Percentiles rank a stretch among this genome's conserved stretches.
Evolutionary conservation across 2,329 filamentous ascomycete genomes (phyloP).

Genomic region (Pleurostoma richardsiae): DNA sequence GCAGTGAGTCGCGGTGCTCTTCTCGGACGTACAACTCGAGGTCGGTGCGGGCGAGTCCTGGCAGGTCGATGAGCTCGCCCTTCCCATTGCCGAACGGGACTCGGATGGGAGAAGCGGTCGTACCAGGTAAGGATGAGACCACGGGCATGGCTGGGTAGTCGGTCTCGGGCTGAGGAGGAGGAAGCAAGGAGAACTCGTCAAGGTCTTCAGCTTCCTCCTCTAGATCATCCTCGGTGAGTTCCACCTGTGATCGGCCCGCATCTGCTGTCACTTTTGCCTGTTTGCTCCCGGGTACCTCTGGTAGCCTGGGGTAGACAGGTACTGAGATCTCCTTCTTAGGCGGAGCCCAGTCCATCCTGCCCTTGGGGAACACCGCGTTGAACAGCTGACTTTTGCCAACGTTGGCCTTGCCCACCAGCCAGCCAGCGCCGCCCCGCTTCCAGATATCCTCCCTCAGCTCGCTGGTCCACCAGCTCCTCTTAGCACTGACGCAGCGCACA

Average conservation of each 20-base stretch:
- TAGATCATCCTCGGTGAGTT: background rate
- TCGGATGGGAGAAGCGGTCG: constrained; percentile 90
- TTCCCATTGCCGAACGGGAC: constrained; percentile 81
- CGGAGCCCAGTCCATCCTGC: constrained; percentile 40
- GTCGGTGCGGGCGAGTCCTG: constrained; percentile 71
- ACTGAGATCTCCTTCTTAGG: constrained; percentile 29
- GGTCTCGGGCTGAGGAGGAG: constrained; percentile 67
- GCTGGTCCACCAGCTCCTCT: constrained; percentile 85
- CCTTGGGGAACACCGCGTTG: constrained; percentile 80
- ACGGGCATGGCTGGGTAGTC: constrained; percentile 81
- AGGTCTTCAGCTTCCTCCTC: constrained; percentile 18
- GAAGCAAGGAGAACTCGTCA: constrained; percentile 58
- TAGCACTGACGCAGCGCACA: constrained; percentile 79
- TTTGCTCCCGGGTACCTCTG: constrained; percentile 6
- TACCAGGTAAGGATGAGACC: constrained; percentile 82
- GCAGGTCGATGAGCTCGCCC: constrained; percentile 90
- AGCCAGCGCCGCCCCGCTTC: constrained; percentile 76
- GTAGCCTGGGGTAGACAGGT: constrained; percentile 12
- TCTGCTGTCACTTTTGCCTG: constrained; percentile 1
- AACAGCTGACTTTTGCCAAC: constrained; percentile 95
- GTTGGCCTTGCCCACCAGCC: constrained; percentile 98
- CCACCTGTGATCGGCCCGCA: background rate
- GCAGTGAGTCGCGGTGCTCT: constrained; percentile 59
- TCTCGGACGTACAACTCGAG: constrained; percentile 67
- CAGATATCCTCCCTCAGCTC: constrained; percentile 82